Base-by-base conservation (phyloP, 2,329 filamentous ascomycete genomes). In the Penicillium sp. region DNA sequence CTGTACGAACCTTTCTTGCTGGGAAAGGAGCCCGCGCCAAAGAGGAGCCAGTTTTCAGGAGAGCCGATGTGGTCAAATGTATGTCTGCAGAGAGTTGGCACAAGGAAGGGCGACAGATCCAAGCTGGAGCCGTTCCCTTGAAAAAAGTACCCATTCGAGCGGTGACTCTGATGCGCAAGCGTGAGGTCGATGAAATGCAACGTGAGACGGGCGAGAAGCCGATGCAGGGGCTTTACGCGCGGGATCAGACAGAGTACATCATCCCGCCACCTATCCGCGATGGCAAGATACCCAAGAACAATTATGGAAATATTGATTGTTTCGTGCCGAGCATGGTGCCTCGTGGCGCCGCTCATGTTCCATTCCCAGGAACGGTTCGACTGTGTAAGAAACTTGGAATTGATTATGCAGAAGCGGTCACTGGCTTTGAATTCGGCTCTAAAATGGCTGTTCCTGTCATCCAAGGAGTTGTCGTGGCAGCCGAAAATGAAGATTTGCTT, bases 11-110 rank as follows among this genome's bases (percentile, higher is more conserved):
- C 9, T 97, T 97, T 70, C 84, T 79, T 4, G 84, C 85, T 40
- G 86, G 84, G 8, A 96, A 93, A 71, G 88, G 87, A 12, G 84
- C 85, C 37, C 88, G 87, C 40, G 75, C 82, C 2, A 88, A 87
- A 37, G 84, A 89, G 52, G 91, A 96, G 68, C 86, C 90, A 1
- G 91, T 97, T 0, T 97, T 85, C 67, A 81, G 81, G 1, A 86
- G 93, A 27, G 82, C 83, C 46, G 92, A 97, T 59, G 85, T 97
- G 0, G 84, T 92, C 2, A 80, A 83, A 32, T 96, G 95, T 69
- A 92, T 96, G 71, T 95, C 90, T 23, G 88, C 89, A 1, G 94
- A 99, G 69, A 96, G 90, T 1, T 99, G 94, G 94, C 94, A 97
- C 69, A 97, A 97, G 69, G 93, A 97, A 77, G 94, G 94, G 0